These are phyloP conservation scores for Termitomyces sp. DNA, from an alignment of 768 basidiomycete genomes.

Conservation along the genomic window DNA sequence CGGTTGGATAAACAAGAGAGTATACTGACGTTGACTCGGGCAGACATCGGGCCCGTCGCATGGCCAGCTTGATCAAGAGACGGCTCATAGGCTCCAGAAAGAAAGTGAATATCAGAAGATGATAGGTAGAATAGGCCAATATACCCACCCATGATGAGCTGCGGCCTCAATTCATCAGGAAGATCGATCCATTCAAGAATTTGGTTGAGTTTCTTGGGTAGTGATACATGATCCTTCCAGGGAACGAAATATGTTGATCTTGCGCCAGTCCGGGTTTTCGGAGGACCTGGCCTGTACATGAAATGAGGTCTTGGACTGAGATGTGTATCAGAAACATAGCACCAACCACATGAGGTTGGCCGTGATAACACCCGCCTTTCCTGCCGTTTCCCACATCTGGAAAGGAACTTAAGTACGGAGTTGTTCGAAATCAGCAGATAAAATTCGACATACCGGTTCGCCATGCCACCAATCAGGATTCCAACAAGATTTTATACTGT, in stretches of 20 bases:
- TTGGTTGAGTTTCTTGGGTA: slow-evolving; percentile 70
- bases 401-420: slow-evolving; percentile 1
- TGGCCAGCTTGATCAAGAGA: slow-evolving; percentile 88
- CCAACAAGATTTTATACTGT: slow-evolving; percentile 57
- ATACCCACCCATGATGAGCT: slow-evolving; percentile 64
- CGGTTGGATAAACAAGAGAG: background rate
- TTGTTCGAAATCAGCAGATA: background rate
- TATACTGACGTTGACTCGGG: slow-evolving; percentile 61
- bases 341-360: slow-evolving; percentile 92
- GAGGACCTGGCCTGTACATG: slow-evolving; percentile 73
- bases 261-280: slow-evolving; percentile 59
- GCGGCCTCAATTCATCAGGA: slow-evolving; percentile 67
- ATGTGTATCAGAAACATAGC: background rate
- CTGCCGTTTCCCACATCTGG: slow-evolving; percentile 91
- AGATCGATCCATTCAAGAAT: slow-evolving; percentile 82
- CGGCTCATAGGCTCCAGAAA: slow-evolving; percentile 67
- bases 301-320: background rate
- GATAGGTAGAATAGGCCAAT: background rate
- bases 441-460: slow-evolving; percentile 59
- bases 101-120: slow-evolving; percentile 18
- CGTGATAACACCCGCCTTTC: slow-evolving; percentile 65
- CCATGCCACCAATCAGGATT: slow-evolving; percentile 82
- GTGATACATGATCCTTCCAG: slow-evolving; percentile 69
- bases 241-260: slow-evolving; percentile 76
- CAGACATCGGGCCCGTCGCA: slow-evolving; percentile 62